Conservation (phyloP, 2,329 filamentous ascomycete species). For the Leptographium procerum region DNA sequence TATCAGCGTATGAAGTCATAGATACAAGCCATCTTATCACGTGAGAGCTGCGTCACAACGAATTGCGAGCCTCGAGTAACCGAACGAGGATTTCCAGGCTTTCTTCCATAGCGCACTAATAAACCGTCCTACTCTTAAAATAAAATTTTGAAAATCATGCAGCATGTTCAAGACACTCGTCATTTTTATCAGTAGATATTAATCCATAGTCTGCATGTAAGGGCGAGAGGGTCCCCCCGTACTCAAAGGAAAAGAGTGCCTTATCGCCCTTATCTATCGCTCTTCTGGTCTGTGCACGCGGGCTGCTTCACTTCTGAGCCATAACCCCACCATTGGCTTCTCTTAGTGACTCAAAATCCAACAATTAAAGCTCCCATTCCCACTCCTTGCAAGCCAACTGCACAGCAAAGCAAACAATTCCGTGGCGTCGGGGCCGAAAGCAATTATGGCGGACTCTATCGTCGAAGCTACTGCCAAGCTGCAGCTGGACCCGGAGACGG, state of each 20-base stretch:
- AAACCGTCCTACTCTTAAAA: too few relatives aligned
- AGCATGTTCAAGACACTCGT: too few relatives aligned
- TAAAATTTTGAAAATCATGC: too few relatives aligned
- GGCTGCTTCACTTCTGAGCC: neutral
- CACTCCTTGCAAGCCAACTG: neutral
- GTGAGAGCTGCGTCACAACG: neutral
- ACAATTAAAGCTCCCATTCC: neutral
- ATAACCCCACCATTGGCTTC: neutral
- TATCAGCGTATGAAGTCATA: neutral
- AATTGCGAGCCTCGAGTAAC: neutral
- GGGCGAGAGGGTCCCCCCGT: neutral
- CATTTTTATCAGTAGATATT: too few relatives aligned
- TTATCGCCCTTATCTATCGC: neutral
- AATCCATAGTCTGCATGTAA: neutral
- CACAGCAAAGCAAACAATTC: neutral
- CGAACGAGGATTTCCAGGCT: neutral
- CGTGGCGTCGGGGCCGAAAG: neutral
- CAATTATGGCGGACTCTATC: constrained; percentile 34
- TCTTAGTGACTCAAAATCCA: neutral
- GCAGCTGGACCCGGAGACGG: constrained; percentile 50
- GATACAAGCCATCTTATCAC: neutral
- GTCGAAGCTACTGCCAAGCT: constrained; percentile 43
- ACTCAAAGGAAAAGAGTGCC: neutral
- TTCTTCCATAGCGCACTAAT: neutral
- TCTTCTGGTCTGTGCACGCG: neutral